Evolutionary conservation across 257 asterid species (phyloP).

Genomic region (Mentha longifolia): DNA sequence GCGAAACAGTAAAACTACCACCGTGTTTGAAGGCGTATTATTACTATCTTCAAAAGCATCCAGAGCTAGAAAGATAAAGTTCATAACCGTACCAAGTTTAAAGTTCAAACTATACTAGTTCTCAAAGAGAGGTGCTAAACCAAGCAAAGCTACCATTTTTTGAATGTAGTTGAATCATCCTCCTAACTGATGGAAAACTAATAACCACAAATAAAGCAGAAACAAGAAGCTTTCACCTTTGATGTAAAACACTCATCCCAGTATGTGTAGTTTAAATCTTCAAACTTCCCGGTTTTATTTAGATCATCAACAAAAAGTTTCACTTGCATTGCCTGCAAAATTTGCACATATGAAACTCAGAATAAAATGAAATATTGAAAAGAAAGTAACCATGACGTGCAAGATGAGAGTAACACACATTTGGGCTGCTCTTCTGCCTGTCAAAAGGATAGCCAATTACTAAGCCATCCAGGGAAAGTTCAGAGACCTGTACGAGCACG

Average conservation of each 20-base stretch:
- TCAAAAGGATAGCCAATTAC: conserved; percentile 71
- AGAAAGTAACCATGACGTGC: conserved; percentile 14
- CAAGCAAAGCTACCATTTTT: neutral
- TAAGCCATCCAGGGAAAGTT: conserved; percentile 60
- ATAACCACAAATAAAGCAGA: neutral
- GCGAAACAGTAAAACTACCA: neutral
- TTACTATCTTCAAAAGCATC: conserved; percentile 6
- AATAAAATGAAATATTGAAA: conserved; percentile 14
- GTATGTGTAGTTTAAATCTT: conserved; percentile 69
- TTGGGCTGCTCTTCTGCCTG: conserved; percentile 45
- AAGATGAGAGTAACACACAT: conserved; percentile 40
- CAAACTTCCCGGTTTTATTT: conserved; percentile 66
- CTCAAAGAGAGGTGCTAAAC: neutral
- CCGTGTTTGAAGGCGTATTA: neutral
- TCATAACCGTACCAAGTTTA: neutral
- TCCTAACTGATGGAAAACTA: neutral
- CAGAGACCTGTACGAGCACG: conserved; percentile 58
- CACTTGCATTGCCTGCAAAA: conserved; percentile 52
- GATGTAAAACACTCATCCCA: conserved; percentile 89
- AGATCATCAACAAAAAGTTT: conserved; percentile 14
- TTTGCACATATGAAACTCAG: conserved; percentile 21
- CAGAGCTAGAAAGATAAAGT: neutral
- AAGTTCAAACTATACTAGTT: conserved; percentile 9
- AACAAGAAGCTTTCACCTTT: conserved; percentile 54
- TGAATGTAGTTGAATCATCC: conserved; percentile 19